Evolutionary conservation across 345 rosid species (phyloP), one percentile per base, ranked within the genome.

Genomic region (Jatropha curcas): DNA sequence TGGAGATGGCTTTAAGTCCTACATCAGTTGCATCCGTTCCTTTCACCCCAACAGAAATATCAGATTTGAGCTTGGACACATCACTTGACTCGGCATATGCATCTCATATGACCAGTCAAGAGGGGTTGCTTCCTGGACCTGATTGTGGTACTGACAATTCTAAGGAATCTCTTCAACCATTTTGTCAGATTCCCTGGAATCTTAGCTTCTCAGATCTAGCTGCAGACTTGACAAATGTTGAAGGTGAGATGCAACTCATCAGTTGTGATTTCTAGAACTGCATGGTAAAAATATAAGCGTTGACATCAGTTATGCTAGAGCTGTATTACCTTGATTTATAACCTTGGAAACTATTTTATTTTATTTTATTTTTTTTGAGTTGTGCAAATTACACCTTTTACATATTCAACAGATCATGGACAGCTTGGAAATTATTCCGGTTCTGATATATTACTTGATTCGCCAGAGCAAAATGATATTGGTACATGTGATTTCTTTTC

Each of bases 201-300:
- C 30, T 37, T 10, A 73, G 76, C 51, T 39, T 53, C 28, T 55
- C 63, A 30, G 70, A 64, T 53, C 31, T 68, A 20, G n/a, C 72
- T 30, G 4, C 72, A 31, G 66, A 48, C 45, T 67, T 67, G 34
- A 16, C 51, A 48, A 34, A 46, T 41, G 43, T 67, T 11, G 57
- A 31, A 60, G 78, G 78, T 75, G 57, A 74, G 71, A 27, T 45
- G 57, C 60, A 20, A 43, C 30, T 13, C 27, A 19, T 37, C 35
- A 25, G n/a, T n/a, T 58, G 7, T 61, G 16, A 41, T n/a, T 14
- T 34, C 20, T 20, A 10, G 7, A 20, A n/a, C 5, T 0, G 16
- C 11, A 25, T 13, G 22, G 24, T 13, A 39, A 2, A 65, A 17
- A 65, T 8, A 24, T 50, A 11, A 46, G n/a, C n/a, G n/a, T n/a